These are phyloP conservation scores for Acacia pycnantha DNA, from an alignment of 331 rosid species.

Conservation along the genomic window DNA sequence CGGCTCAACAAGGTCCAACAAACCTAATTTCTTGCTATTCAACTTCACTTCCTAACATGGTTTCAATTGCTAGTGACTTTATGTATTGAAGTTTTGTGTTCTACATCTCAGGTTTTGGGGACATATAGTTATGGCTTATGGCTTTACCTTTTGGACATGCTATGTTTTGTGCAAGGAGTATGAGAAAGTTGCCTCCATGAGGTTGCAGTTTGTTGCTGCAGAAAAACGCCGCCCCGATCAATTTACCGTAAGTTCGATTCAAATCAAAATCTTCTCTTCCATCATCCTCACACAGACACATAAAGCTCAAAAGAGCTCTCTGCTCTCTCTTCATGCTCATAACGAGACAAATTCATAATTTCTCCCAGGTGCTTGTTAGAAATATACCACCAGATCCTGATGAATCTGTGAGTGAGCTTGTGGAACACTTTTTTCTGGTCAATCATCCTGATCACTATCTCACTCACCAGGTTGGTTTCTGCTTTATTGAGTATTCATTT, in stretches of 20 bases:
- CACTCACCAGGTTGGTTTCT: conserved; percentile 82
- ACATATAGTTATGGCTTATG: conserved; percentile 79
- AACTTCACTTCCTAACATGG: conserved; percentile 20
- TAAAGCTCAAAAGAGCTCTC: not conserved
- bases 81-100: conserved; percentile 4
- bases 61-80: conserved; percentile 11
- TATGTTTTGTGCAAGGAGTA: conserved; percentile 75
- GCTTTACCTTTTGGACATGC: conserved; percentile 86
- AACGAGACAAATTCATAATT: conserved; percentile 13
- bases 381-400: conserved; percentile 90
- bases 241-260: conserved; percentile 56
- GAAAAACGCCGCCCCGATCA: conserved; percentile 92
- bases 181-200: conserved; percentile 68
- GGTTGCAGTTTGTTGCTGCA: conserved; percentile 80
- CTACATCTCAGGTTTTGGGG: conserved; percentile 66
- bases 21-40: conserved; percentile 16
- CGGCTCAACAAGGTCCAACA: not conserved
- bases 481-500: not conserved
- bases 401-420: conserved; percentile 87
- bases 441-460: conserved; percentile 94
- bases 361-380: conserved; percentile 75
- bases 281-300: not conserved
- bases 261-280: not conserved
- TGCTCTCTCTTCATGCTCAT: not conserved
- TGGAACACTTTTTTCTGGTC: conserved; percentile 96